phyloP scores from a whole-genome alignment of 2,329 filamentous ascomycete species.

The Didymella keratinophila region DNA sequence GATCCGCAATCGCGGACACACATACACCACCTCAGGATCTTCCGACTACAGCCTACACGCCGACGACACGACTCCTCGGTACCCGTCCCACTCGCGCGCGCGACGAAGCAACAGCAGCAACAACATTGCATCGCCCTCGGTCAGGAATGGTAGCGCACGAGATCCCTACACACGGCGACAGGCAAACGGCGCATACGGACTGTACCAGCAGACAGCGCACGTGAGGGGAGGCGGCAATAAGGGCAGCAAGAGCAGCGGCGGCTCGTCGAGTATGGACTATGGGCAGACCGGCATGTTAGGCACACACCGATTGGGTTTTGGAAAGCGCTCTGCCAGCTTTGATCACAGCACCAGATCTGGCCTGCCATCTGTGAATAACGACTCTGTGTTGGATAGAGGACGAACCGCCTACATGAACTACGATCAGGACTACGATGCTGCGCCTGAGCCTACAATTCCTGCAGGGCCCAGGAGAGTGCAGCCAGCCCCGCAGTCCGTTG shows the following conservation, averaged over 20 bases:
- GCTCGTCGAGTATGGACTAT: slow-evolving; percentile 70
- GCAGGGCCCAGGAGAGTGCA: slow-evolving; percentile 72
- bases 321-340: slow-evolving; percentile 75
- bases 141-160: slow-evolving; percentile 47
- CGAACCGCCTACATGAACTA: slow-evolving; percentile 55
- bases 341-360: slow-evolving; percentile 60
- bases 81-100: slow-evolving; percentile 57
- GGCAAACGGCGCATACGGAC: slow-evolving; percentile 35
- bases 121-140: slow-evolving; percentile 60
- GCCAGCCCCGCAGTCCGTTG: slow-evolving; percentile 53
- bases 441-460: slow-evolving; percentile 84
- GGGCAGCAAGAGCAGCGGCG: slow-evolving; percentile 74
- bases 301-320: slow-evolving; percentile 64
- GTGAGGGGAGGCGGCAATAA: slow-evolving; percentile 60
- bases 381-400: slow-evolving; percentile 56
- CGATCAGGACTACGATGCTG: slow-evolving; percentile 75
- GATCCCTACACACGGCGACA: slow-evolving; percentile 37
- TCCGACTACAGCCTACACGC: slow-evolving; percentile 61
- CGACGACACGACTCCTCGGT: slow-evolving; percentile 51
- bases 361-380: slow-evolving; percentile 44
- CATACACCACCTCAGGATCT: slow-evolving; percentile 66
- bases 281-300: slow-evolving; percentile 66
- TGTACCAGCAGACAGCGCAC: slow-evolving; percentile 43
- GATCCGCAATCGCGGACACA: slow-evolving; percentile 63
- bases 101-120: slow-evolving; percentile 84